phyloP scores from a whole-genome alignment of 2,329 filamentous ascomycete genomes.

The Albophoma yamanashiensis region DNA sequence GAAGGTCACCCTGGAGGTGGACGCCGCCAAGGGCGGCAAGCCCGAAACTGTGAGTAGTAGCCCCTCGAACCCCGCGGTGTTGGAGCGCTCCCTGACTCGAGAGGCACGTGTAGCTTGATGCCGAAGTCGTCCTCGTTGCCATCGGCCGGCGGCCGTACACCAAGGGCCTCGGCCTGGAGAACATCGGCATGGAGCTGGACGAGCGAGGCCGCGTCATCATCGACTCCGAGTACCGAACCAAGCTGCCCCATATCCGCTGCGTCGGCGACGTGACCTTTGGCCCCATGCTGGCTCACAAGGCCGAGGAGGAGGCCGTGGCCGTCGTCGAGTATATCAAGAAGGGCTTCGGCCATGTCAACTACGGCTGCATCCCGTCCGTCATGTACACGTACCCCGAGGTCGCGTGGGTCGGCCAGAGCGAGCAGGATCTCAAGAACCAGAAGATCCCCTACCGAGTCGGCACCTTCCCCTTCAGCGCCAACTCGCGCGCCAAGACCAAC shows the following conservation, averaged over 20 bases:
- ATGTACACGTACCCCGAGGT: slow-evolving; percentile 99
- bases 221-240: slow-evolving; percentile 97
- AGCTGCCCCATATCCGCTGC: slow-evolving; percentile 91
- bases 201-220: slow-evolving; percentile 92
- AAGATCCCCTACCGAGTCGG: slow-evolving; percentile 89
- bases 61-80: background rate
- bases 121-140: slow-evolving; percentile 90
- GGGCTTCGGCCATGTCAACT: slow-evolving; percentile 97
- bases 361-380: slow-evolving; percentile 91
- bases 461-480: slow-evolving; percentile 94
- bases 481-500: slow-evolving; percentile 98
- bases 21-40: slow-evolving; percentile 95
- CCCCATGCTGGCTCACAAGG: slow-evolving; percentile 98
- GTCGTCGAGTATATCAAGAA: slow-evolving; percentile 97
- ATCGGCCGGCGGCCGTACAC: slow-evolving; percentile 97
- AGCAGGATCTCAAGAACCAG: slow-evolving; percentile 85
- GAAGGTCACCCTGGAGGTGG: slow-evolving; percentile 70
- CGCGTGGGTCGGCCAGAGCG: slow-evolving; percentile 95
- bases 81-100: background rate
- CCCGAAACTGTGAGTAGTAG: slow-evolving; percentile 61
- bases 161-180: slow-evolving; percentile 81
- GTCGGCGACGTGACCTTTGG: slow-evolving; percentile 96
- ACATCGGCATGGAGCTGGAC: slow-evolving; percentile 83
- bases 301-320: slow-evolving; percentile 93
- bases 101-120: slow-evolving; percentile 56